Evolutionary conservation across 2,329 filamentous ascomycete genomes (phyloP), one percentile per base, ranked within the genome.

Genomic region (Fonsecaea pugnacius): DNA sequence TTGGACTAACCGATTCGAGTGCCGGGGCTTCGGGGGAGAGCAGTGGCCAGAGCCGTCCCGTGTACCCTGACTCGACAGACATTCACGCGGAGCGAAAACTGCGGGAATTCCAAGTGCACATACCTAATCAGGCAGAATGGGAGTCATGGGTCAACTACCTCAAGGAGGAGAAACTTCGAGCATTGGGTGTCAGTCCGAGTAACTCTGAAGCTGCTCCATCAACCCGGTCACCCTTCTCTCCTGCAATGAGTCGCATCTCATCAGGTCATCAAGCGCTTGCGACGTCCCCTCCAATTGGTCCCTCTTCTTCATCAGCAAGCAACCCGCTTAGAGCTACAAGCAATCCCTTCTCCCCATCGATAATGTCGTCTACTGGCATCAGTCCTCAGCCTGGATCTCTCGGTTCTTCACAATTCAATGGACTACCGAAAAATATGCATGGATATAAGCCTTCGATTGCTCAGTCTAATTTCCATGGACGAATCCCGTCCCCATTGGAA

Each of bases 111-210:
- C 70, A 70, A 10, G 74, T 82, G 62, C 76, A 73, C 18, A 78
- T 82, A 64, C 79, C 80, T 4, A 73, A 82, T 65, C 77, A 77
- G 71, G 79, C 74, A 46, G 84, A 86, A 71, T 91, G 89, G 89
- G 89, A 91, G 72, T 82, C 87, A 30, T 96, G 98, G 76, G 90
- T 93, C 64, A 85, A 90, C 60, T 89, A 90, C 70, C 81, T 98
- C 38, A 88, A 91, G 70, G 95, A 99, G 79, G 92, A 94, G 66
- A 99, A 97, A 78, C 83, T 99, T 58, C 88, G 92, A 66, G 93
- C 94, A 57, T 83, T 99, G 61, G 95, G 95, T 69, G 95, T 98
- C 12, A 92, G 87, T 18, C 84, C 91, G 66, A 91, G 88, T 38
- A 87, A 89, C 55, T 89, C 92, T 5, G 91, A 95, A 58, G 86